Evolutionary conservation across 192 early-diverging fungal species (phyloP).

Genomic region (Tieghemiomyces parasiticus): DNA sequence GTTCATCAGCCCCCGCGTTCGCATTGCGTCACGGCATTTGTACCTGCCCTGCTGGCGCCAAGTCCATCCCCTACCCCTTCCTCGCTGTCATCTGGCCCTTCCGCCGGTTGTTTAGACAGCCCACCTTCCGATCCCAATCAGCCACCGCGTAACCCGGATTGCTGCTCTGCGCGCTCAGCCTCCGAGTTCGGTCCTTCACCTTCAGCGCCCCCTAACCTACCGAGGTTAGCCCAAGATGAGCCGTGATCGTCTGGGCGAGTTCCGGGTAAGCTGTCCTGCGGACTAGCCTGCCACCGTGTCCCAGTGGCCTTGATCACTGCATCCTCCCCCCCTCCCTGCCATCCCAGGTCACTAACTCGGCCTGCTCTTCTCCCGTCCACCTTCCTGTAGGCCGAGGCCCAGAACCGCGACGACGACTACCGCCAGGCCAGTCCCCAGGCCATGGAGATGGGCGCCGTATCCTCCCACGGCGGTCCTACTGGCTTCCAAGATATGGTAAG

Average conservation of each 20-base stretch:
- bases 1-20: no score
- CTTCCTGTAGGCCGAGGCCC: background rate
- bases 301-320: background rate
- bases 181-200: no score
- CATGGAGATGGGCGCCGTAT: background rate
- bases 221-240: no score
- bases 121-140: no score
- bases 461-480: constrained; percentile 17
- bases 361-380: background rate
- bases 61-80: no score
- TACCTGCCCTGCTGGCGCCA: no score
- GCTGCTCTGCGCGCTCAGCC: no score
- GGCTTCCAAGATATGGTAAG: constrained; percentile 23
- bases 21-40: no score
- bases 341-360: background rate
- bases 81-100: no score
- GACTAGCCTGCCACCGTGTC: background rate
- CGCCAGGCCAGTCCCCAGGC: background rate
- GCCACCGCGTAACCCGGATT: no score
- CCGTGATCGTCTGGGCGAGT: constrained; percentile 29
- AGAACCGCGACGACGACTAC: background rate
- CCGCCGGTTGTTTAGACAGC: no score
- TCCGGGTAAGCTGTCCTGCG: constrained; percentile 19
- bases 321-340: background rate
- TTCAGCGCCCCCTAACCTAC: no score